phyloP scores from a whole-genome alignment of 1,139 yeast species.

The Protomyces macrosporus region DNA sequence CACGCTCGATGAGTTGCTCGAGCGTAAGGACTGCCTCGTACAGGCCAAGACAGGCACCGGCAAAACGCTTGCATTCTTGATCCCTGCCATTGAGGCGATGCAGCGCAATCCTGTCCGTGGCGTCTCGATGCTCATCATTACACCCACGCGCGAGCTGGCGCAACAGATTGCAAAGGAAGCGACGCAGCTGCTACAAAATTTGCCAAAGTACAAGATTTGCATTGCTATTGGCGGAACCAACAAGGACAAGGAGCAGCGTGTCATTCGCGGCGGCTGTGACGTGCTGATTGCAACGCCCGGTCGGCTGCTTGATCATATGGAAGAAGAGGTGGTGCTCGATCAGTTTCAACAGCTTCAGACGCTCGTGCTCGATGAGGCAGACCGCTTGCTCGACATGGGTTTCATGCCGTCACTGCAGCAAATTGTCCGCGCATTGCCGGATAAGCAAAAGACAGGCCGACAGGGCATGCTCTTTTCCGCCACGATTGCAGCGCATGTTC shows the following conservation, averaged over 20 bases:
- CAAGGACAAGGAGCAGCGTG: conserved; percentile 86
- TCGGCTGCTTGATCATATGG: conserved; percentile 88
- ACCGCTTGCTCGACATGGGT: conserved; percentile 91
- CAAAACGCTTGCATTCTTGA: conserved; percentile 86
- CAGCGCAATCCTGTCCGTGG: conserved; percentile 73
- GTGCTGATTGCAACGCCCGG: conserved; percentile 96
- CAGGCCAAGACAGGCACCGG: conserved; percentile 99
- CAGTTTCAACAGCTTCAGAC: conserved; percentile 92
- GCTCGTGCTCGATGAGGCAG: conserved; percentile 81
- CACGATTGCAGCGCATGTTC: conserved; percentile 97
- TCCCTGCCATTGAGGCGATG: conserved; percentile 90
- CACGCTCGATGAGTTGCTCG: conserved; percentile 88
- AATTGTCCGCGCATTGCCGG: conserved; percentile 87
- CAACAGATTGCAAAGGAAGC: conserved; percentile 96
- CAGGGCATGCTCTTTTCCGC: conserved; percentile 98
- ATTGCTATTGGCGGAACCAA: conserved; percentile 98
- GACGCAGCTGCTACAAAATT: conserved; percentile 82
- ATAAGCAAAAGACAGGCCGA: conserved; percentile 68
- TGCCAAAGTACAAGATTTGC: conserved; percentile 67
- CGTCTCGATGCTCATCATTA: conserved; percentile 78
- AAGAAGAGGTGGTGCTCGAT: conserved; percentile 84
- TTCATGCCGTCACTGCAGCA: conserved; percentile 98
- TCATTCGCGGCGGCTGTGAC: conserved; percentile 78
- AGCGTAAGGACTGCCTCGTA: conserved; percentile 92
- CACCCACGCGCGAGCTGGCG: conserved; percentile 90